These are phyloP conservation scores for Dactylellina parvicollis DNA, from an alignment of 2,329 filamentous ascomycete species.

Conservation along the genomic window DNA sequence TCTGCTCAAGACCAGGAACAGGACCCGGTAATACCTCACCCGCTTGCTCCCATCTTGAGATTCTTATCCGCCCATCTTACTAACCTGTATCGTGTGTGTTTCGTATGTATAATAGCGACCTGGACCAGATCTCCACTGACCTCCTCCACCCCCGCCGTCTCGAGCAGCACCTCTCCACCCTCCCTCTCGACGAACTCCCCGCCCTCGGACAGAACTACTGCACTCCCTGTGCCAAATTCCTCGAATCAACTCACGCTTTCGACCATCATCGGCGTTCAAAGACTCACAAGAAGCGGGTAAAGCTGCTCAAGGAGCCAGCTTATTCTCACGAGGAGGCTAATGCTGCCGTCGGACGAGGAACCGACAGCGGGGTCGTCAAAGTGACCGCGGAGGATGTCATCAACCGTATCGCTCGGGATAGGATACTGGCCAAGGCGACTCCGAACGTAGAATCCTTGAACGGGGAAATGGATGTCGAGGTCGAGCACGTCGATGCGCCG, in stretches of 20 bases:
- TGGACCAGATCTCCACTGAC: constrained; percentile 91
- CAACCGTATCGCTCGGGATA: constrained; percentile 18
- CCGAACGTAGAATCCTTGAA: not conserved
- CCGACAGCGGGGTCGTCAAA: constrained; percentile 69
- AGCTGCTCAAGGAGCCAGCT: constrained; percentile 82
- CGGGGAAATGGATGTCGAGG: constrained; percentile 33
- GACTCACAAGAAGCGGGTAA: constrained; percentile 82
- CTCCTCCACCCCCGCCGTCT: constrained; percentile 82
- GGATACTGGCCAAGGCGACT: constrained; percentile 6
- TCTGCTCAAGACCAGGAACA: constrained; percentile 72
- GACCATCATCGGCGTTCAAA: constrained; percentile 83
- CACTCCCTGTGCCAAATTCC: constrained; percentile 94
- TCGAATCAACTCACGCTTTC: constrained; percentile 83
- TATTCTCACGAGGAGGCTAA: constrained; percentile 88
- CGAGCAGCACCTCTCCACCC: constrained; percentile 77
- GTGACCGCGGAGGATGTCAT: constrained; percentile 37
- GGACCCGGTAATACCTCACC: constrained; percentile 68
- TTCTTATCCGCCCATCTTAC: not conserved
- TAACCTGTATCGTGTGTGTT: not conserved
- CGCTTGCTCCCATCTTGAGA: not conserved
- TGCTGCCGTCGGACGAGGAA: constrained; percentile 76
- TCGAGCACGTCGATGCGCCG: constrained; percentile 7
- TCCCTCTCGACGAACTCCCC: constrained; percentile 85
- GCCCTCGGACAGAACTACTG: constrained; percentile 88
- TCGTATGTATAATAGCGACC: constrained; percentile 71